Evolutionary conservation across 2,329 filamentous ascomycete species (phyloP).

Genomic region (Claviceps maximensis): DNA sequence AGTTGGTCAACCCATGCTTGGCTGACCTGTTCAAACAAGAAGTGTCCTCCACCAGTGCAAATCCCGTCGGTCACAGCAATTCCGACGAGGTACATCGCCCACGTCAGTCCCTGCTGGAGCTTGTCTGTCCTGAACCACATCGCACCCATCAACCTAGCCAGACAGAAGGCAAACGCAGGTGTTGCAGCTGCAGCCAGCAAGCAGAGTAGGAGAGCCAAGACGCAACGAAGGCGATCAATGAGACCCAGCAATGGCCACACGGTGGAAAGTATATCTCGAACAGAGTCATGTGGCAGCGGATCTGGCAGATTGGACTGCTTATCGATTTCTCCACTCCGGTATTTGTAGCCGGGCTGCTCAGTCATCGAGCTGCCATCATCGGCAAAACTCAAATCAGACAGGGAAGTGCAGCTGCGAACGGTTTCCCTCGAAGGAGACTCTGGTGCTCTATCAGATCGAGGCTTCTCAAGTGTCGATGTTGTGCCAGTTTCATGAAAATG

Average conservation of each 20-base stretch:
- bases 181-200: constrained; percentile 52
- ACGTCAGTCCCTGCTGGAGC: constrained; percentile 40
- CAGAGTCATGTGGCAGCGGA: neutral
- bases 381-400: neutral
- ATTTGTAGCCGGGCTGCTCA: neutral
- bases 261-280: constrained; percentile 30
- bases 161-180: constrained; percentile 62
- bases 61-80: constrained; percentile 55
- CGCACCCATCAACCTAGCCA: constrained; percentile 57
- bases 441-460: neutral
- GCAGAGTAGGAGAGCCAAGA: constrained; percentile 48
- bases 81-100: constrained; percentile 56
- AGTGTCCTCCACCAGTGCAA: constrained; percentile 53
- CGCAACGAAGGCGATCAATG: constrained; percentile 38
- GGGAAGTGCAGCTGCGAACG: neutral
- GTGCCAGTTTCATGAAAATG: neutral
- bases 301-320: neutral
- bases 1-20: constrained; percentile 67
- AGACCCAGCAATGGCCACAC: constrained; percentile 53
- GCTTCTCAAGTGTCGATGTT: neutral
- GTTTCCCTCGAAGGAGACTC: neutral
- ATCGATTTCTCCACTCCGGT: neutral
- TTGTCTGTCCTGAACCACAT: constrained; percentile 47
- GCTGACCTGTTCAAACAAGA: constrained; percentile 55
- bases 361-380: neutral